phyloP scores from a whole-genome alignment of 2,329 filamentous ascomycete genomes.

The Exophiala dermatitidis region DNA sequence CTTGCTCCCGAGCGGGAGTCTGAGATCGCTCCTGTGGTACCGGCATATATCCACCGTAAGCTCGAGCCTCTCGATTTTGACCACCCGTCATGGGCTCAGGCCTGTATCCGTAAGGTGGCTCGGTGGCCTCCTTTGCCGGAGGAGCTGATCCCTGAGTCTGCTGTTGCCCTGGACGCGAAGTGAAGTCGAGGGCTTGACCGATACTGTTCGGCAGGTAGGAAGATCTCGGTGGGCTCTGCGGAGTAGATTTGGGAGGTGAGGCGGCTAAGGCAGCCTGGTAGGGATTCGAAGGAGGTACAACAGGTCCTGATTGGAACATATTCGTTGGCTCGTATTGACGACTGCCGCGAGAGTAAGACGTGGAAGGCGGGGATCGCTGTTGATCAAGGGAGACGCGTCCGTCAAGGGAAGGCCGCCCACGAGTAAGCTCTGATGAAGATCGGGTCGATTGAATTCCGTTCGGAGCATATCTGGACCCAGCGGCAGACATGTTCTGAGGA shows the following conservation, averaged over 20 bases:
- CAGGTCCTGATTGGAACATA: slow-evolving; percentile 18
- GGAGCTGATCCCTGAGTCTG: slow-evolving; percentile 27
- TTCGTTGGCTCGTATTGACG: slow-evolving; percentile 28
- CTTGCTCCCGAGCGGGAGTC: not conserved
- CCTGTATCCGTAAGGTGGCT: slow-evolving; percentile 11
- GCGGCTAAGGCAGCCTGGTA: slow-evolving; percentile 28
- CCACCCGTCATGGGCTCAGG: slow-evolving; percentile 1
- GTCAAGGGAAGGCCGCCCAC: slow-evolving; percentile 42
- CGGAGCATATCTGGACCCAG: slow-evolving; percentile 40
- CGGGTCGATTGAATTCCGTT: slow-evolving; percentile 41
- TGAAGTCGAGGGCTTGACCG: slow-evolving; percentile 36
- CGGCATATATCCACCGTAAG: slow-evolving; percentile 14
- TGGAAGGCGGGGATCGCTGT: slow-evolving; percentile 38
- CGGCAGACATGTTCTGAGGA: slow-evolving; percentile 32
- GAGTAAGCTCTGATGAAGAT: slow-evolving; percentile 46
- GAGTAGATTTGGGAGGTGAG: slow-evolving; percentile 19
- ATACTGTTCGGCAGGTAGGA: slow-evolving; percentile 28
- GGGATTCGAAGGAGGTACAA: slow-evolving; percentile 20
- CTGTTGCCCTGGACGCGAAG: slow-evolving; percentile 24
- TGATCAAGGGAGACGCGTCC: slow-evolving; percentile 45
- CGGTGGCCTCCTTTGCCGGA: slow-evolving; percentile 15
- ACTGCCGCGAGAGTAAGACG: slow-evolving; percentile 29
- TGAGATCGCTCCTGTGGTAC: not conserved
- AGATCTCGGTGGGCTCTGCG: slow-evolving; percentile 20
- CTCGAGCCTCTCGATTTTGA: not conserved